Evolutionary conservation across 768 basidiomycete genomes (phyloP).

Genomic region (Suillus occidentalis): DNA sequence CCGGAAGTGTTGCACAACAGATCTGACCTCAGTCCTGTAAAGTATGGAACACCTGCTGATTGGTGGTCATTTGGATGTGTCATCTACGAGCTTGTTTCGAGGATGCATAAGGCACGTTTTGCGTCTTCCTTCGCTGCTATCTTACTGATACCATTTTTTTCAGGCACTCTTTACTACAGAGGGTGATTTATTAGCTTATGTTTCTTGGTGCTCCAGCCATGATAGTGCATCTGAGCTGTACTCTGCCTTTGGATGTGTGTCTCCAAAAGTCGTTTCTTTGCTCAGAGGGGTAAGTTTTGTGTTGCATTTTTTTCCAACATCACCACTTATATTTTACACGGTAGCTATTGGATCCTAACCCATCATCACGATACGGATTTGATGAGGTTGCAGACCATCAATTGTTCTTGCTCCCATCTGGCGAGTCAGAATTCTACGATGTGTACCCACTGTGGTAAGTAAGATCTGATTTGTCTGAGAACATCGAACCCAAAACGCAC

Average conservation of each 20-base stretch:
- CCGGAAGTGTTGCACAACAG: not conserved
- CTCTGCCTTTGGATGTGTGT: not conserved
- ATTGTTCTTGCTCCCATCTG: not conserved
- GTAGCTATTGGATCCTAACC: not conserved
- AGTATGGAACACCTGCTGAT: not conserved
- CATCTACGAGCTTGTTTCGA: not conserved
- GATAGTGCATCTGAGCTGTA: too few relatives aligned
- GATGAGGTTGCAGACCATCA: not conserved
- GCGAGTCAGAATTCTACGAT: not conserved
- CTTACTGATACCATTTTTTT: not conserved
- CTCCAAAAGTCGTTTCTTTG: not conserved
- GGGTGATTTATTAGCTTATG: not conserved
- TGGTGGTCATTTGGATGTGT: not conserved
- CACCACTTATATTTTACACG: not conserved
- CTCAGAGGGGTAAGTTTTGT: not conserved
- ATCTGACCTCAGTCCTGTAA: not conserved
- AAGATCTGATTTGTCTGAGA: not conserved
- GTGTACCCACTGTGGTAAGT: not conserved
- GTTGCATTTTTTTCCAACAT: not conserved
- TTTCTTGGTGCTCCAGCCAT: not conserved
- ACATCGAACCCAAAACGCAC: not conserved
- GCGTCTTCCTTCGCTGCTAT: not conserved
- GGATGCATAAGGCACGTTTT: not conserved
- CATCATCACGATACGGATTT: not conserved
- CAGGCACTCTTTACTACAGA: not conserved